Percentiles rank a stretch among this genome's conserved stretches.
Conservation (phyloP, 345 rosid species). For the Salix arbutifolia region DNA sequence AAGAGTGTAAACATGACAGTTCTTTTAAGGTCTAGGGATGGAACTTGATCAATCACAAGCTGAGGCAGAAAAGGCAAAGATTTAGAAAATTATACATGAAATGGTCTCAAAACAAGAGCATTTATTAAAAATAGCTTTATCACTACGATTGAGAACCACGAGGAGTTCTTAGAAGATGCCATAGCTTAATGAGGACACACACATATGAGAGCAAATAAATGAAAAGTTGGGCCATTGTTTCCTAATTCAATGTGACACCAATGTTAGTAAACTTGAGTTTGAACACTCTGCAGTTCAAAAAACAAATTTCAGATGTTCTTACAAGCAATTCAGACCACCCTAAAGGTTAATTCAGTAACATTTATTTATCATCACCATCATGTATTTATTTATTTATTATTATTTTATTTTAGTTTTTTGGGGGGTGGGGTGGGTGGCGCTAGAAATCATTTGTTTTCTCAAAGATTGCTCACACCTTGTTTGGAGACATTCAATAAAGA, state of each 20-base stretch:
- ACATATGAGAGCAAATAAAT: background rate
- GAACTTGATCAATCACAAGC: conserved; percentile 65
- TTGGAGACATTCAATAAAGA: no score
- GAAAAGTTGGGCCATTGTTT: background rate
- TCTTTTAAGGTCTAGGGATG: conserved; percentile 71
- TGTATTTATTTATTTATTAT: no score
- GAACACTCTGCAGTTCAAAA: background rate
- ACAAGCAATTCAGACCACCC: background rate
- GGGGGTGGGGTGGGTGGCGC: background rate
- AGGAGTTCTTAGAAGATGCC: background rate
- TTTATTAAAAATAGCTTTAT: background rate
- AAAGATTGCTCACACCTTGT: background rate
- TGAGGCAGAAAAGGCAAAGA: conserved; percentile 27
- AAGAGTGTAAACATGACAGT: conserved; percentile 52
- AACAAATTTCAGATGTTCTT: background rate
- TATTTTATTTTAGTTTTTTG: no score
- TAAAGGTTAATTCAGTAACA: background rate
- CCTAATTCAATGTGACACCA: background rate
- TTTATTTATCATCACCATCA: no score
- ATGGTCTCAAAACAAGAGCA: background rate
- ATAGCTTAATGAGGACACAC: background rate
- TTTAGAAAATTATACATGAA: conserved; percentile 4
- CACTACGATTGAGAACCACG: no score
- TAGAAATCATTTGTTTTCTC: background rate
- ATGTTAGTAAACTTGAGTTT: background rate